Evolutionary conservation across 805 yeast species (phyloP).

Genomic region (Huiozyma sinensis): DNA sequence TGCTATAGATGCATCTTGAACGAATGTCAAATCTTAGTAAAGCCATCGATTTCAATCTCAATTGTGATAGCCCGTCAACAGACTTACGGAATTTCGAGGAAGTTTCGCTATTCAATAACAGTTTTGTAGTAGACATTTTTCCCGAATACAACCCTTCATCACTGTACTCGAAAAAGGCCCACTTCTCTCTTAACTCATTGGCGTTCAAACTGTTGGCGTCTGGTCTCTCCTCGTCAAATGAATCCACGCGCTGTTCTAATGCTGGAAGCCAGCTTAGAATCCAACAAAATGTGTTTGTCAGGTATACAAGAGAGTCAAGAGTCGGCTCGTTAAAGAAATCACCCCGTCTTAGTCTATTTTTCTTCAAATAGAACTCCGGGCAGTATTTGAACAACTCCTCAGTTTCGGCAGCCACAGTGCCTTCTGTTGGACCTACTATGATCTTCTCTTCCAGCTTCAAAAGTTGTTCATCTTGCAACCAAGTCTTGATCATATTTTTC

Average conservation of each 20-base stretch:
- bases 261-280: constrained; percentile 49
- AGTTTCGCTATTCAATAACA: constrained; percentile 15
- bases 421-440: constrained; percentile 7
- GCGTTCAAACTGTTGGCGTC: constrained; percentile 9
- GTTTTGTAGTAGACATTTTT: constrained; percentile 7
- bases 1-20: constrained; percentile 20
- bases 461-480: constrained; percentile 30
- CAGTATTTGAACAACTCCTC: constrained; percentile 21
- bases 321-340: constrained; percentile 46
- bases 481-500: constrained; percentile 22
- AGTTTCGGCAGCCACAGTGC: constrained; percentile 21
- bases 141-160: constrained; percentile 11
- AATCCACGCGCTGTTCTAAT: constrained; percentile 33
- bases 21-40: constrained; percentile 24
- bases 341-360: constrained; percentile 29
- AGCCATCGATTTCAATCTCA: constrained; percentile 14
- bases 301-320: constrained; percentile 40
- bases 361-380: constrained; percentile 21
- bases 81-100: constrained; percentile 12
- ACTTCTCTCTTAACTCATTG: constrained; percentile 27
- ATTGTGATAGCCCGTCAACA: constrained; percentile 9
- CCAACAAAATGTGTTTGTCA: constrained; percentile 48
- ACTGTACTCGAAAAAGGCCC: constrained; percentile 33
- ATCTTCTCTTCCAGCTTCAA: constrained; percentile 25
- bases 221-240: constrained; percentile 1